These are phyloP conservation scores for Tetrahymena borealis DNA, from an alignment of 73 alveolate genomes.

Conservation along the genomic window DNA sequence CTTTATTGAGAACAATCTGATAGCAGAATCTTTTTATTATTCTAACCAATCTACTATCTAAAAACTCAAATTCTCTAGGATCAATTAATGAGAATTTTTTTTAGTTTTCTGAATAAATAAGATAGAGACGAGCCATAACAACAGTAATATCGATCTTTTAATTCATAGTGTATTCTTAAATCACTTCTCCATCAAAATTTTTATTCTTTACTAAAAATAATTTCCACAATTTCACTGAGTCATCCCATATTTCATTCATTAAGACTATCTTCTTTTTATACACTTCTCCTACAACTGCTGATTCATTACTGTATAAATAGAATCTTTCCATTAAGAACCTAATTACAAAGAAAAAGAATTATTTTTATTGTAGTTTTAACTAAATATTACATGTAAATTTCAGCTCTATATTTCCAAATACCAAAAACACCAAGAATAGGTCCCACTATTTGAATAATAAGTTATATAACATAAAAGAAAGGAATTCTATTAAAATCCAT, in stretches of 20 bases:
- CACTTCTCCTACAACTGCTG: not conserved
- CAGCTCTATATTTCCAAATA: not conserved
- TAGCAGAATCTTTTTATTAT: not conserved
- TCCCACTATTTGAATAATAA: not conserved
- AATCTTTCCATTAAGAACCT: not conserved
- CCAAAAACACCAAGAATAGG: not conserved
- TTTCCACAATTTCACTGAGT: not conserved
- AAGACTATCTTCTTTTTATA: not conserved
- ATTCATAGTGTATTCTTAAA: not conserved
- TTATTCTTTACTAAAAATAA: not conserved
- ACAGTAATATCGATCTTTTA: not conserved
- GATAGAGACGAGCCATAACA: not conserved
- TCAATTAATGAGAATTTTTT: not conserved
- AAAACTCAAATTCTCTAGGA: not conserved
- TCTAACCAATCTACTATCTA: not conserved
- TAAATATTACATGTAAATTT: not conserved
- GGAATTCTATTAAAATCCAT: not conserved
- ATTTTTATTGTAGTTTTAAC: not conserved
- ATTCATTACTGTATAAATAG: not conserved
- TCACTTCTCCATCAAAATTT: not conserved
- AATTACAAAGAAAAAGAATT: not conserved
- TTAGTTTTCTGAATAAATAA: not conserved
- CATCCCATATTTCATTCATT: not conserved
- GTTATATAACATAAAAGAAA: not conserved
- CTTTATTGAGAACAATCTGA: not conserved